Evolutionary conservation across 306 rosid species (phyloP).

Genomic region (Quercus mongolica): DNA sequence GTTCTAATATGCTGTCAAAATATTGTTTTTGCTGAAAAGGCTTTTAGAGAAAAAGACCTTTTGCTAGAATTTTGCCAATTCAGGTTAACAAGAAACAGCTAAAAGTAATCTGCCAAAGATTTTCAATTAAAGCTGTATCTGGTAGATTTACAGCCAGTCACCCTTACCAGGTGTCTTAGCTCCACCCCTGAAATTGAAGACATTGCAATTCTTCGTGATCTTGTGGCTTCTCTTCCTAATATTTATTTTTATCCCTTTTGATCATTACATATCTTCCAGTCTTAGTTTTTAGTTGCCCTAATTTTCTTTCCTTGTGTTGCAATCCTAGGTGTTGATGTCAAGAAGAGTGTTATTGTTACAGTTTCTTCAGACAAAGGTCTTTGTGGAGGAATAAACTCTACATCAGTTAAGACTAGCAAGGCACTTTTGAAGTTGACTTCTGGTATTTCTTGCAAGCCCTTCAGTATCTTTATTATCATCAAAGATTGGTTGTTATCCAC

Average conservation of each 20-base stretch:
- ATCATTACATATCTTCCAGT: background rate
- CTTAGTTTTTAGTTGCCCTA: constrained; percentile 9
- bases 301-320: constrained; percentile 15
- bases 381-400: constrained; percentile 98
- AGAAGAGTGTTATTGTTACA: constrained; percentile 80
- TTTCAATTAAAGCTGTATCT: background rate
- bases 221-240: background rate
- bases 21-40: no score
- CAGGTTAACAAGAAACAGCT: background rate
- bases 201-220: background rate
- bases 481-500: background rate
- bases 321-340: constrained; percentile 58
- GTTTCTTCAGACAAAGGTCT: constrained; percentile 97
- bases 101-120: background rate
- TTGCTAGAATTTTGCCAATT: background rate
- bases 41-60: background rate
- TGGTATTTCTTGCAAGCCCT: constrained; percentile 50
- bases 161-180: background rate
- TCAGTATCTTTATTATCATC: constrained; percentile 2
- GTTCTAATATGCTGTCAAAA: background rate
- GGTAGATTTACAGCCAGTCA: background rate
- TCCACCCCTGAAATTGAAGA: background rate
- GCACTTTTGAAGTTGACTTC: constrained; percentile 51
- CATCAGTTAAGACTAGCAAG: constrained; percentile 95
- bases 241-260: background rate